Conservation (phyloP, 352 stramenopile genomes). For the Phytophthora constricta region DNA sequence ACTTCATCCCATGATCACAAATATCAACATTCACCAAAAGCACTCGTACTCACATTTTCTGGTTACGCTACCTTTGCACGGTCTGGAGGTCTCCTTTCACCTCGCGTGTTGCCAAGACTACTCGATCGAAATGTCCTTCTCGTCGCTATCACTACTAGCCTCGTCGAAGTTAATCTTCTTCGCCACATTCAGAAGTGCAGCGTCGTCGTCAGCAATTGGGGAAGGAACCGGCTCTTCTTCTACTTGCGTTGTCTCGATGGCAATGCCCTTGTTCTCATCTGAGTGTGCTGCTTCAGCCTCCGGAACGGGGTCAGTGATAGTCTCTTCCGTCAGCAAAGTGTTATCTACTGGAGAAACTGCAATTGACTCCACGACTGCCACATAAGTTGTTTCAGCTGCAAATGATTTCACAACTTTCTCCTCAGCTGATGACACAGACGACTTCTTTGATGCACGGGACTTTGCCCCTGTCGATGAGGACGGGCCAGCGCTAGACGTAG, state of each 20-base stretch:
- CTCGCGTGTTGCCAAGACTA: slow-evolving; percentile 10
- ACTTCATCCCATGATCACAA: no score
- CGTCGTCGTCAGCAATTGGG: slow-evolving; percentile 23
- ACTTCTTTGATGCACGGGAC: slow-evolving; percentile 37
- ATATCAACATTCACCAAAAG: neutral
- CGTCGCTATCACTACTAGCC: slow-evolving; percentile 40
- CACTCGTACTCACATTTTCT: slow-evolving; percentile 13
- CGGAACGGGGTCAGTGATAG: neutral
- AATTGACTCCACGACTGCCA: neutral
- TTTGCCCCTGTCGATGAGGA: slow-evolving; percentile 28
- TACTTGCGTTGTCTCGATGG: neutral
- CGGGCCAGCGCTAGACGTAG: slow-evolving; percentile 24
- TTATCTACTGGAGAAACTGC: slow-evolving; percentile 3
- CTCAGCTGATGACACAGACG: slow-evolving; percentile 27
- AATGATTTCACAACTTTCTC: slow-evolving; percentile 30
- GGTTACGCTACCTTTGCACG: slow-evolving; percentile 19
- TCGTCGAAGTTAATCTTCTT: slow-evolving; percentile 52
- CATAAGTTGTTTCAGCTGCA: neutral
- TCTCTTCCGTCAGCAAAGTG: neutral
- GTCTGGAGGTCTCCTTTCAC: neutral
- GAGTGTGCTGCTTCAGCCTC: neutral
- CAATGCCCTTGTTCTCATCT: slow-evolving; percentile 2
- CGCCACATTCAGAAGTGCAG: slow-evolving; percentile 26
- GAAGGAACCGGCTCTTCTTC: slow-evolving; percentile 14
- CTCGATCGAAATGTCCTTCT: slow-evolving; percentile 24